phyloP scores from a whole-genome alignment of 2,329 filamentous ascomycete species.

The Fusarium brachygibbosum region DNA sequence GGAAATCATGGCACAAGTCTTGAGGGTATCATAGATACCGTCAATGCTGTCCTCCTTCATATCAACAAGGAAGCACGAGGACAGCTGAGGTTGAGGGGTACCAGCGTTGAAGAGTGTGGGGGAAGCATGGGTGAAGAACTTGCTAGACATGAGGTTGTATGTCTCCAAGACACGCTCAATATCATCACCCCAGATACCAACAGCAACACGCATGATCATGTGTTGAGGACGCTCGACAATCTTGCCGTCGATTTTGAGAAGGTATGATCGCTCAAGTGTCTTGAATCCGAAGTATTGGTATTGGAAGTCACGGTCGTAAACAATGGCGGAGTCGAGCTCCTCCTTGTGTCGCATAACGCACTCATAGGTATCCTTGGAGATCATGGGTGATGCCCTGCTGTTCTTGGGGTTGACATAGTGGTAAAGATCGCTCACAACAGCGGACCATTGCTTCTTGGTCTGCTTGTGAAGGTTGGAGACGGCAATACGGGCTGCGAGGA shows the following conservation, averaged over 20 bases:
- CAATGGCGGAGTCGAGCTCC: constrained; percentile 97
- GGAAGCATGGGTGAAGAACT: constrained; percentile 98
- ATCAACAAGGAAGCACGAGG: constrained; percentile 98
- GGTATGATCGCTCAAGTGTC: constrained; percentile 96
- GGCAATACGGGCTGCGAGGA: constrained; percentile 96
- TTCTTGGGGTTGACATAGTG: constrained; percentile 98
- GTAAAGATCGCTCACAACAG: constrained; percentile 92
- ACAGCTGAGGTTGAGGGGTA: constrained; percentile 93
- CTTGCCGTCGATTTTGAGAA: constrained; percentile 94
- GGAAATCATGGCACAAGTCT: constrained; percentile 99
- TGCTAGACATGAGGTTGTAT: constrained; percentile 98
- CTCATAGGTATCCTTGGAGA: constrained; percentile 90
- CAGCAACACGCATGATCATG: constrained; percentile 99
- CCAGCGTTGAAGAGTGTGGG: constrained; percentile 98
- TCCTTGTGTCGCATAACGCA: constrained; percentile 96
- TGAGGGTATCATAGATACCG: constrained; percentile 98
- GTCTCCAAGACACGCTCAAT: constrained; percentile 96
- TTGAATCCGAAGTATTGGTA: constrained; percentile 99
- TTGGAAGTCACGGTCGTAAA: constrained; percentile 99
- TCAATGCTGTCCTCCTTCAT: constrained; percentile 99
- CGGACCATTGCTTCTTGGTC: constrained; percentile 99
- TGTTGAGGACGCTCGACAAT: constrained; percentile 98
- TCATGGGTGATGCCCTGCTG: constrained; percentile 87
- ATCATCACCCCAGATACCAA: constrained; percentile 95
- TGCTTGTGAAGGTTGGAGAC: constrained; percentile 99